A percentile compares a stretch with the other conserved stretches of the same genome.
Evolutionary conservation across 2,329 filamentous ascomycete species (phyloP).

Genomic region (Aspergillus hortae): DNA sequence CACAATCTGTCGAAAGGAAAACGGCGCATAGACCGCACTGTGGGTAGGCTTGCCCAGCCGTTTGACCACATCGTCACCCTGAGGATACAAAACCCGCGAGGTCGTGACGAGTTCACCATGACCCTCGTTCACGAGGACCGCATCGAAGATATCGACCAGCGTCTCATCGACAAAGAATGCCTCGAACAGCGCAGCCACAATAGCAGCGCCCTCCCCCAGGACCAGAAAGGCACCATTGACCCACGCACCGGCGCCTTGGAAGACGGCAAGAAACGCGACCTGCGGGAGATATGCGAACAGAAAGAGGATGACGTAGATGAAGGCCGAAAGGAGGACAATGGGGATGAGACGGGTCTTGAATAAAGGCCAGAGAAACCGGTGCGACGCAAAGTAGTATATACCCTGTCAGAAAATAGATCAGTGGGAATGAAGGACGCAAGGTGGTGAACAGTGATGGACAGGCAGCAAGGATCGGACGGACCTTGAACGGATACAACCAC

Average conservation of each 20-base stretch:
- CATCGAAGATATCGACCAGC: conserved; percentile 79
- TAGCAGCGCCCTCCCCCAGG: conserved; percentile 62
- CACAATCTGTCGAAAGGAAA: conserved; percentile 83
- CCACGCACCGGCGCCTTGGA: conserved; percentile 85
- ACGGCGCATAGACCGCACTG: conserved; percentile 77
- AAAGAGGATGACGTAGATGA: conserved; percentile 84
- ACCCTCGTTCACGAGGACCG: conserved; percentile 72
- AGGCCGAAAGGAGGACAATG: conserved; percentile 72
- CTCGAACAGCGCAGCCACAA: conserved; percentile 67
- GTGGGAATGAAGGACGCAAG: neutral
- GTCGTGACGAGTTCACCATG: conserved; percentile 65
- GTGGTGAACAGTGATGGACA: conserved; percentile 6
- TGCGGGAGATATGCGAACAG: conserved; percentile 85
- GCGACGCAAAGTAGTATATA: conserved; percentile 74
- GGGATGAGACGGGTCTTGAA: conserved; percentile 75
- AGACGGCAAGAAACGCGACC: conserved; percentile 82
- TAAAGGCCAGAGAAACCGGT: conserved; percentile 78
- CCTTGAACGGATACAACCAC: conserved; percentile 49
- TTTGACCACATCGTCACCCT: conserved; percentile 69
- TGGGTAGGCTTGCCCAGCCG: conserved; percentile 78
- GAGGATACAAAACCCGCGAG: conserved; percentile 62
- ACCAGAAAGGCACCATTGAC: conserved; percentile 83
- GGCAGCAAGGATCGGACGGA: conserved; percentile 23
- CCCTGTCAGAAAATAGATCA: conserved; percentile 48
- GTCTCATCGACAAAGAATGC: conserved; percentile 79